phyloP scores from a whole-genome alignment of 169 alveolate species.

The Besnoitia besnoiti region DNA sequence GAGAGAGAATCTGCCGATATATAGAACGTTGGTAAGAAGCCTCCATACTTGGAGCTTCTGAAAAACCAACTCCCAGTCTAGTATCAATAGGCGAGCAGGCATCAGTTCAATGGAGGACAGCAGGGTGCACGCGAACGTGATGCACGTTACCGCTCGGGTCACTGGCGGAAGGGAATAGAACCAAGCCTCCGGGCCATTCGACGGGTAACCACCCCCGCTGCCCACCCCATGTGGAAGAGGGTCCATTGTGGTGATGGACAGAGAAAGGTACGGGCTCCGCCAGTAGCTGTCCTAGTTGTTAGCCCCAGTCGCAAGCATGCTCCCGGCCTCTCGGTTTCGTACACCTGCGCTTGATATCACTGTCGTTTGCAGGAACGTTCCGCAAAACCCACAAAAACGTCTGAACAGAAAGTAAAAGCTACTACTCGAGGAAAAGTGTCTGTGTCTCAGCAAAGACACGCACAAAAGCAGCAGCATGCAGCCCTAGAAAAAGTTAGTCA shows the following conservation, averaged over 20 bases:
- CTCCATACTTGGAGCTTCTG: conserved; percentile 62
- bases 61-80: conserved; percentile 43
- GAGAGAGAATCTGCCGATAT: conserved; percentile 46
- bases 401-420: background rate
- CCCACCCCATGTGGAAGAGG: conserved; percentile 41
- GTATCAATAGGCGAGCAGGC: conserved; percentile 37
- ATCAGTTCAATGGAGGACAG: conserved; percentile 8
- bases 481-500: background rate
- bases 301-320: background rate
- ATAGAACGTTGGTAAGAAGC: conserved; percentile 44
- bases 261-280: background rate
- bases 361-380: background rate
- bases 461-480: background rate
- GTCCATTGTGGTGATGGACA: conserved; percentile 20
- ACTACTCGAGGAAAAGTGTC: background rate
- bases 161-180: conserved; percentile 19
- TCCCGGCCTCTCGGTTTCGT: background rate
- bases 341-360: background rate
- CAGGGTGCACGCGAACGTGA: conserved; percentile 43
- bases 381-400: background rate
- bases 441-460: background rate
- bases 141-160: conserved; percentile 43
- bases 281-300: background rate
- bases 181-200: conserved; percentile 57
- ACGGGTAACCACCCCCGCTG: conserved; percentile 25